Evolutionary conservation across 345 rosid genomes (phyloP).

Genomic region (Corymbia maculata): DNA sequence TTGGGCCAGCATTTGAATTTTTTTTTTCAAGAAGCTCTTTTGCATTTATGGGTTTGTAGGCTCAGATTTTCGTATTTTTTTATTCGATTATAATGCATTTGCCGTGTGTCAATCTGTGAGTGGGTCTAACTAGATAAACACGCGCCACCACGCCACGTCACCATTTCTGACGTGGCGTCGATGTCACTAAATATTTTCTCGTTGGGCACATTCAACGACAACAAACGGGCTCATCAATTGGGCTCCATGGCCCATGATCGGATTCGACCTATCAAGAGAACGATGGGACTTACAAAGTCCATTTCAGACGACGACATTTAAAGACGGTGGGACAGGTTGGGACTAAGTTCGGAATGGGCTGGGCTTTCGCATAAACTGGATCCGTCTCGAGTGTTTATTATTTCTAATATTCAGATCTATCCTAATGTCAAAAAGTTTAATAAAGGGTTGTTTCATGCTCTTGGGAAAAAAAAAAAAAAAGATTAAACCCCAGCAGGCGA

Average conservation of each 20-base stretch:
- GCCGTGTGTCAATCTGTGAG: background rate
- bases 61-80: background rate
- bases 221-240: background rate
- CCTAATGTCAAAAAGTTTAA: background rate
- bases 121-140: background rate
- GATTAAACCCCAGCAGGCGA: background rate
- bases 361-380: background rate
- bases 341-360: background rate
- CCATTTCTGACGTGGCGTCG: background rate
- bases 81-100: background rate
- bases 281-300: background rate
- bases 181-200: background rate
- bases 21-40: background rate
- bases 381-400: background rate
- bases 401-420: background rate
- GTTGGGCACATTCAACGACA: background rate
- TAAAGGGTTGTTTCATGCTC: background rate
- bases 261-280: background rate
- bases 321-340: background rate
- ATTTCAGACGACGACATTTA: background rate
- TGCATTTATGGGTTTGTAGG: background rate
- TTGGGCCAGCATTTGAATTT: background rate
- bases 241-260: background rate
- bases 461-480: background rate
- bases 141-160: background rate